These are phyloP conservation scores for Tuber brumale DNA, from an alignment of 495 filamentous ascomycete genomes.

Conservation along the genomic window DNA sequence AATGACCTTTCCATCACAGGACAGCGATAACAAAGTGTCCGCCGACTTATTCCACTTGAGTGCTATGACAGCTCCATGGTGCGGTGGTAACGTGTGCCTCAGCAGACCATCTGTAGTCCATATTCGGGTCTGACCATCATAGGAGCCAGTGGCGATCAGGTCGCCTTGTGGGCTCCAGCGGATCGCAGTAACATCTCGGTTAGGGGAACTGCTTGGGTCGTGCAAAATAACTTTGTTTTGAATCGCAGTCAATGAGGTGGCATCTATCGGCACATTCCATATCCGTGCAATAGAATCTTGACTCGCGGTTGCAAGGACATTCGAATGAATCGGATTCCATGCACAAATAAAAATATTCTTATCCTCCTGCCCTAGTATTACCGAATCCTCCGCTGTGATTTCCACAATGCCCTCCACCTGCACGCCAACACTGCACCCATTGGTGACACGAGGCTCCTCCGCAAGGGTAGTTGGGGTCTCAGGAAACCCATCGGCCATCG, in stretches of 20 bases:
- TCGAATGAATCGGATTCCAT: constrained; percentile 72
- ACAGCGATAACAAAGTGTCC: constrained; percentile 52
- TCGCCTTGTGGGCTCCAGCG: constrained; percentile 65
- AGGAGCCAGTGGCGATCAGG: constrained; percentile 63
- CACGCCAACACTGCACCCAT: constrained; percentile 39
- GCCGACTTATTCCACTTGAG: constrained; percentile 57
- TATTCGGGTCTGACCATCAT: constrained; percentile 60
- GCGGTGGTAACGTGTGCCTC: constrained; percentile 46
- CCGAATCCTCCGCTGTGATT: constrained; percentile 37
- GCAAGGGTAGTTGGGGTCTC: constrained; percentile 12
- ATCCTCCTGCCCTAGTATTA: constrained; percentile 31
- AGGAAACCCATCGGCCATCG: constrained; percentile 30
- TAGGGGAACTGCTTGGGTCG: constrained; percentile 45
- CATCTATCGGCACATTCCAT: constrained; percentile 59
- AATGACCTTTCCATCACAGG: constrained; percentile 51
- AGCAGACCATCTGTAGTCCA: constrained; percentile 57
- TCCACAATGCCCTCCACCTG: constrained; percentile 39
- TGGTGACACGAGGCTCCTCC: constrained; percentile 35
- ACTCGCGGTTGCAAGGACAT: constrained; percentile 65
- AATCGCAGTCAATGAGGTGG: constrained; percentile 43
- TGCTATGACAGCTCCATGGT: constrained; percentile 52
- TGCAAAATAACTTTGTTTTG: constrained; percentile 39
- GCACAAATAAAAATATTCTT: constrained; percentile 59
- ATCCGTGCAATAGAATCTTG: constrained; percentile 70
- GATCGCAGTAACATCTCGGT: constrained; percentile 54